Base-by-base conservation (phyloP, 2,329 filamentous ascomycete species). In the Thielaviopsis populi region DNA sequence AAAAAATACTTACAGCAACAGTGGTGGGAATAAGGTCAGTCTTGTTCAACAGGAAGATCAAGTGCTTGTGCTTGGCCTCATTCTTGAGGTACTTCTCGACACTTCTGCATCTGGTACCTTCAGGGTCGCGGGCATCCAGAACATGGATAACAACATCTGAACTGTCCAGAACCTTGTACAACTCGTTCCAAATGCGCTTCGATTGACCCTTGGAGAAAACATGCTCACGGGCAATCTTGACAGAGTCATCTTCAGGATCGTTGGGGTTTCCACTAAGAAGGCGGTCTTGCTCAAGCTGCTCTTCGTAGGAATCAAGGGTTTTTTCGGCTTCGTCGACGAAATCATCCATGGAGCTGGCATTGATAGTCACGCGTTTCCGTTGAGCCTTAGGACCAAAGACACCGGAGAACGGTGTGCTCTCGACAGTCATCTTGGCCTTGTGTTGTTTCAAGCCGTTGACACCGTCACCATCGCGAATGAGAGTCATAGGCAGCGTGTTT, bases 161-260 rank as follows among this genome's bases (percentile, higher is more conserved):
- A 56, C 65, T 66, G 75, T 96, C 92, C 67, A 96, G 94, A 70
- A 94, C 91, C 76, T 95, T 95, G 80, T 94, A 85, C 7, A 97
- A 77, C 73, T 99, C 92, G 75, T 97, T 97, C 91, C 90, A 96
- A 69, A 96, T 96, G 68, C 94, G 83, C 76, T 96, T 96, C 71
- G 87, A 92, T 74, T 96, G 91, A 19, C 94, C 94, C 76, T 97
- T 97, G 69, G 83, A 87, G 75, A 97, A 97, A 66, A 97, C 89
- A 46, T 91, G 86, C 72, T 92, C 89, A 69, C 85, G 81, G n/a
- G 88, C 85, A 70, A 83, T 82, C 6, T 83, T 79, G 15, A 84
- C 75, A 56, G 77, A 74, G 0, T 69, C 69, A 43, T 77, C 74
- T 17, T 75, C 75, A 42, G 78, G 77, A 66, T 83, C 81, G 2